phyloP scores from a whole-genome alignment of 352 stramenopile genomes.

The Phytophthora hybrid region DNA sequence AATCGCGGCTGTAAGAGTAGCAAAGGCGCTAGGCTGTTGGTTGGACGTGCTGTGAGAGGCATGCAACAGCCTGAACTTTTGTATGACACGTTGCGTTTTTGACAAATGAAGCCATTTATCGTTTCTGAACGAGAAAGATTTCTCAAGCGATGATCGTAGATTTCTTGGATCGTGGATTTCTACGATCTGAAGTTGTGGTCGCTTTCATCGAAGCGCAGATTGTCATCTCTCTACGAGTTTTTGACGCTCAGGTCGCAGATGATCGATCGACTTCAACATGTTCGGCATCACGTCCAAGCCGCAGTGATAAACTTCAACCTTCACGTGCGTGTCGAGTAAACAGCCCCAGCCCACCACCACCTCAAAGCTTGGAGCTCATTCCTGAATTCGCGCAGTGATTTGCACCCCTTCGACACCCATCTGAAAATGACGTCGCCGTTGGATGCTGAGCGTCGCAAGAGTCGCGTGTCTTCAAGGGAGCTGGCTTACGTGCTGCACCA shows the following conservation, averaged over 20 bases:
- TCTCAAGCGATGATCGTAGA: no score
- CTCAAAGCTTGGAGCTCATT: conserved; percentile 16
- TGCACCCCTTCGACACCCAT: conserved; percentile 1
- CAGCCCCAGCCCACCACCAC: conserved; percentile 6
- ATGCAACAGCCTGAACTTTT: background rate
- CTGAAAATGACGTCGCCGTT: conserved; percentile 29
- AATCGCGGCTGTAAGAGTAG: conserved; percentile 48
- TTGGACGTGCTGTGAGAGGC: no score
- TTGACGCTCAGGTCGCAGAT: background rate
- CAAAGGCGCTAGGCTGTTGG: background rate
- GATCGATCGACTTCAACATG: conserved; percentile 24
- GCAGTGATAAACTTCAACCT: conserved; percentile 30
- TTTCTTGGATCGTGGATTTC: no score
- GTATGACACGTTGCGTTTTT: conserved; percentile 2
- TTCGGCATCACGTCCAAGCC: conserved; percentile 17
- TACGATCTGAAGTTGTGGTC: background rate
- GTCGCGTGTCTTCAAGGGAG: conserved; percentile 55
- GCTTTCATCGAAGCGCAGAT: background rate
- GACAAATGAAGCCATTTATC: background rate
- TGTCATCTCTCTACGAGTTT: background rate
- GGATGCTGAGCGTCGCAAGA: conserved; percentile 55
- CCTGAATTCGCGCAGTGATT: conserved; percentile 23
- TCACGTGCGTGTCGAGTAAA: conserved; percentile 31
- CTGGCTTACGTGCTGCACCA: conserved; percentile 71
- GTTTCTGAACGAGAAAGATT: background rate